Base-by-base conservation (phyloP, 805 yeast species). In the Blastobotrys peoriensis region DNA sequence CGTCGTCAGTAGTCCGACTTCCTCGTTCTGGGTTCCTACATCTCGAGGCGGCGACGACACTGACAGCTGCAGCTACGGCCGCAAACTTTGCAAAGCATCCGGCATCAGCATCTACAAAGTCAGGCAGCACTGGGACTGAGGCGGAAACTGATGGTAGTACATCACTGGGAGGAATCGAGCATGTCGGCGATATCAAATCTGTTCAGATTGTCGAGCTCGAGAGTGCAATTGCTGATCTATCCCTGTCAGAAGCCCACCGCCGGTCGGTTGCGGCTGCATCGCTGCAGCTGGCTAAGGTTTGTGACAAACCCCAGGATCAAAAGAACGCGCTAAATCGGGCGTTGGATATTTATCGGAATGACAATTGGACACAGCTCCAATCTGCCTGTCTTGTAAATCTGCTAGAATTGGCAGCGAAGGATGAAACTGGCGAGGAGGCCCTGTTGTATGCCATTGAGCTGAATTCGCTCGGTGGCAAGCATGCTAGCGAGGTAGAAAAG, bases 241-340 rank as follows among this genome's bases (percentile, higher is more conserved):
- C 56, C 43, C 64, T 62, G 40, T 53, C 58, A 30, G 30, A 25
- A 13, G 63, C 56, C 35, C 68, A 70, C 51, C 60, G 55, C 25
- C 59, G 79, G 47, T 48, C 69, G 3, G 66, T 70, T 23, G 61
- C 70, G 0, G 74, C 65, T 52, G 58, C 75, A 10, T 67, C 70
- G 52, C 75, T 70, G 61, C 69, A 73, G 49, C 57, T 80, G 5
- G 87, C 75, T 13, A 37, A 52, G 5, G 62, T 71, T 36, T 73
- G 54, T 51, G 68, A 67, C 6, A 63, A 64, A 57, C 71, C 81
- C 0, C 56, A 68, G 21, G 67, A 68, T 44, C n/a, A n/a, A n/a
- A n/a, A n/a, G n/a, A n/a, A n/a, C n/a, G 62, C 67, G 44, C 74
- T 60, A 50, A 66, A 70, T 36, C 63, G 64, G 1, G 62, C 76